A percentile compares a stretch with the other conserved stretches of the same genome.
phyloP scores from a whole-genome alignment of 331 rosid species.

The Phaseolus coccineus region DNA sequence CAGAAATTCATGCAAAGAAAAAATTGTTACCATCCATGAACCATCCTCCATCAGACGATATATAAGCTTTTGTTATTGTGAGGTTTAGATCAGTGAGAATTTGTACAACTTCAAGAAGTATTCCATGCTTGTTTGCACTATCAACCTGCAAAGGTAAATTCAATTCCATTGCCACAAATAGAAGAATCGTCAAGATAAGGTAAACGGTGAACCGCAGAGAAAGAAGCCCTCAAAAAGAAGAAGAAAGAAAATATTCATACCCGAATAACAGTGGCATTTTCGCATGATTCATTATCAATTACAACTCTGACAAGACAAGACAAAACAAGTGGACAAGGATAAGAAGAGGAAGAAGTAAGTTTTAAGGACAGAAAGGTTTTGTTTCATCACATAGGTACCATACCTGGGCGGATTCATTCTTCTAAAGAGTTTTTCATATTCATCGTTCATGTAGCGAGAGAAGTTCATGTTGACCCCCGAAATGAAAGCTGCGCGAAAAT shows the following conservation, averaged over 20 bases:
- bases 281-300: conserved; percentile 83
- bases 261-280: conserved; percentile 89
- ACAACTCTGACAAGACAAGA: conserved; percentile 78
- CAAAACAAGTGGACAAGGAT: conserved; percentile 39
- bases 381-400: conserved; percentile 38
- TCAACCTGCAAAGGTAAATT: conserved; percentile 66
- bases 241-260: conserved; percentile 48
- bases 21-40: conserved; percentile 86
- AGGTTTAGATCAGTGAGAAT: conserved; percentile 88
- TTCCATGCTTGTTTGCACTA: conserved; percentile 86
- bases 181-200: conserved; percentile 11
- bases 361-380: conserved; percentile 8
- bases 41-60: conserved; percentile 96
- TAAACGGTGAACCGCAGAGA: conserved; percentile 1
- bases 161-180: conserved; percentile 34
- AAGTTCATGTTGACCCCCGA: conserved; percentile 77
- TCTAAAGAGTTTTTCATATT: conserved; percentile 83
- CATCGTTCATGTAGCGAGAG: conserved; percentile 82
- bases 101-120: conserved; percentile 93
- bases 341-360: neutral
- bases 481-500: conserved; percentile 55
- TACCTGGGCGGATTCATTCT: conserved; percentile 97
- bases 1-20: neutral
- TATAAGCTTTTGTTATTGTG: conserved; percentile 79
- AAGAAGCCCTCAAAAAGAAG: conserved; percentile 1